Base-by-base conservation (phyloP, 1,139 yeast genomes). In the Kluyveromyces marxianus region DNA sequence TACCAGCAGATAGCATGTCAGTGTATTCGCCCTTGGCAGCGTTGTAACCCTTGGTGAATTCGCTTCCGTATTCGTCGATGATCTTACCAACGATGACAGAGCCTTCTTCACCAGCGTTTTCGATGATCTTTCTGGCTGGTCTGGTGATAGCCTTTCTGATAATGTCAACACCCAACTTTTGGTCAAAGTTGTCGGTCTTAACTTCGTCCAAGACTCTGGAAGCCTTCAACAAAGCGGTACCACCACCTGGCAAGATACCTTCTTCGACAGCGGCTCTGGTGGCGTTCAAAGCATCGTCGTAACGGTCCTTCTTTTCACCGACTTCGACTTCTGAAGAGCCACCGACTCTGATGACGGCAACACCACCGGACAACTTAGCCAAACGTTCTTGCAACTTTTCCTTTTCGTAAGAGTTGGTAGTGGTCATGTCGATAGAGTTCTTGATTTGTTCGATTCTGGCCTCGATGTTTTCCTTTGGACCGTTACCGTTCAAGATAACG, bases 221-320 rank as follows among this genome's bases (percentile, higher is more conserved):
- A 40, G 98, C 98, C 80, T 92, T 92, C 63, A 90, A 81, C 68
- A 92, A 79, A 55, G 98, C 98, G 58, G 97, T 92, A 75, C 99
- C 99, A 70, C 98, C 99, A 75, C 99, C 99, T 68, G 98, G 98
- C 60, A 92, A 79, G 66, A 94, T 92, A 75, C 99, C 99, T 72
- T 92, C 98, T 73, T 92, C 95, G 54, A 92, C 98, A 54, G 99
- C 99, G 58, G 99, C 98, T 75, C 98, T 89, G 49, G 98, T 94
- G 50, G 99, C 98, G 69, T 94, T 92, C 66, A 92, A 79, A 42
- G 99, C 98, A 74, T 92, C 99, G 62, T 94, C 98, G 67, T 90
- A 94, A 75, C 99, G 89, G 70, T 92, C 99, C 77, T 92, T 92
- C 96, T 92, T 94, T 77, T 92, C 99, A 66, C 97, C 95, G 58